Base-by-base conservation (phyloP, 768 basidiomycete species). In the Tubosaeta sp. region DNA sequence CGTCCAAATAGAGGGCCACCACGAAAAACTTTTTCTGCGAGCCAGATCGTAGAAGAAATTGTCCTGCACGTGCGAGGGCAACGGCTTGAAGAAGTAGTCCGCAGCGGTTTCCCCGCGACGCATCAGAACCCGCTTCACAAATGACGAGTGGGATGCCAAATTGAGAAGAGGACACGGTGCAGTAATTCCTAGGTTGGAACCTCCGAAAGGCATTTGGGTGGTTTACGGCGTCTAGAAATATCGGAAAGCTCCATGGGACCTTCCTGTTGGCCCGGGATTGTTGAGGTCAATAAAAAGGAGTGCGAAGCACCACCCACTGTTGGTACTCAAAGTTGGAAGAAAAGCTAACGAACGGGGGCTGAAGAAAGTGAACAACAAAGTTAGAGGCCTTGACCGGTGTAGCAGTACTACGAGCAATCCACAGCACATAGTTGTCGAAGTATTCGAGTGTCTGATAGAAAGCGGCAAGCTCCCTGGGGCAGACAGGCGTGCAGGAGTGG, bases 61-160 rank as follows among this genome's bases (percentile, higher is more conserved):
- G 18, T 5, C 53, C 51, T 0, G 36, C 10, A 2, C 51, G 44
- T 3, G 46, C 55, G 16, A 47, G 13, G 2, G 48, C 24, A 2
- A 39, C 58, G 2, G 51, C 56, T 19, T 61, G n/a, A 14, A 61
- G 3, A 11, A 61, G 56, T 56, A 60, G 58, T 2, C 51, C 31
- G 9, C 1, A 40, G 7, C 36, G 40, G 13, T 40, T 46, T 0
- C 0, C 0, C 21, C 45, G 12, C 1, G 6, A 2, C n/a, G 5
- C 9, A 32, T 7, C 7, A 3, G 48, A 60, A 12, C 50, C 21
- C 1, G 50, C 45, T 30, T 57, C 50, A 1, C 10, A 54, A 6
- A 60, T 34, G n/a, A 57, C 9, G 18, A 60, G 57, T 2, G 52
- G 59, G 10, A 39, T 48, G 16, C 12, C 14, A 35, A 35, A n/a